Evolutionary conservation across 164 flowering plant species (phyloP), one percentile per base, ranked within the genome.

Genomic region (Dillenia turbinata): DNA sequence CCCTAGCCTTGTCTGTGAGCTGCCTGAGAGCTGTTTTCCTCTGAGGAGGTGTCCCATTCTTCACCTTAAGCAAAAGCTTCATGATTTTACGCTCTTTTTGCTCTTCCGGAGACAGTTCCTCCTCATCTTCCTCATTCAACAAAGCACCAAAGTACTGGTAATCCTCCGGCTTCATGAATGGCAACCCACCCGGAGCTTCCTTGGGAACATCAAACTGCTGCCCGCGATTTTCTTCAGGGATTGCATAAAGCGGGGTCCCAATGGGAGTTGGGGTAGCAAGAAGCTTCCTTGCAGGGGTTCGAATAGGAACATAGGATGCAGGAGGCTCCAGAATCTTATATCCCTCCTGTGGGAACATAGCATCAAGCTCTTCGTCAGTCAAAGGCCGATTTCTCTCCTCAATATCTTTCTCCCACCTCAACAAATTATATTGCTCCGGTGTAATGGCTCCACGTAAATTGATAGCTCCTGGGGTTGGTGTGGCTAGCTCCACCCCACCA

Each of bases 1-100:
- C 99, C 11, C 97, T 77, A 12, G 99, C 97, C 71, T 95, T 95
- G 65, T 95, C 99, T 13, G 97, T 95, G 12, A 95, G 86, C 79
- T 95, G 99, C 57, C 99, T 72, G 69, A 95, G 58, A 1, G 99
- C 99, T 11, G 97, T 95, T 74, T 95, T 95, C 73, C 99, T 84
- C 83, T 95, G 99, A 2, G 96, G 97, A 7, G 99, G 99, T 3
- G 99, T 92, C 7, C 99, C 99, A 74, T 95, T 95, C 77, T 95
- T 95, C 44, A 95, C 99, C 81, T 95, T 95, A 14, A 95, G 86
- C 77, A 95, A 68, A 22, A 95, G 86, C 70, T 95, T 95, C 97
- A 95, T 86, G 65, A 95, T 95, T 78, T 95, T 95, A 64, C 99
- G 67, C 75, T 95, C 97, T 68, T 95, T 95, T 78, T 92, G 99